Base-by-base conservation (phyloP, 176 grass and related monocot genomes). In the Secale cereale region DNA sequence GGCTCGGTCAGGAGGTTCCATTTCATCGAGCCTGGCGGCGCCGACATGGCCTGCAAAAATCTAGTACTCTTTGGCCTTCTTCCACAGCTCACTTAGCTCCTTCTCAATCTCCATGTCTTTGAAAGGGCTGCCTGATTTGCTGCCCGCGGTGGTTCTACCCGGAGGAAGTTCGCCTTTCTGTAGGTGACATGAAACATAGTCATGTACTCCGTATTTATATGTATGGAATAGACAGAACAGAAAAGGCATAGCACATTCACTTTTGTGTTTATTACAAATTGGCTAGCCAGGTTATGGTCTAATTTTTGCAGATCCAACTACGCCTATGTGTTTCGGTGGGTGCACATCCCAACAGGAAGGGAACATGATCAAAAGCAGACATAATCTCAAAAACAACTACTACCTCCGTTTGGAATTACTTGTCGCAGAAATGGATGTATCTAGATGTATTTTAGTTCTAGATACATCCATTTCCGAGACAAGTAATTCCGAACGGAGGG, bases 121-220 rank as follows among this genome's bases (percentile, higher is more conserved):
- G 45, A 95, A 98, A 83, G 85, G 74, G 37, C 85, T 83, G 15
- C 86, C 64, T 9, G 90, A 86, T 31, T 70, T 94, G 77, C 83
- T 90, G 56, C n/a, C n/a, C n/a, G 67, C 61, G 70, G 85, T 22
- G 50, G 87, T 33, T 92, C 96, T 86, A 19, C 93, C 93, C 12
- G 91, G 83, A 70, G 96, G 96, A 65, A 98, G 92, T 78, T 94
- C 93, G 35, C 96, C 96, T 84, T 98, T 98, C 96, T 98, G 83
- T 62, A 83, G 30, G 25, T 59, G 31, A 23, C 45, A 83, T 36
- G 39, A 32, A 70, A 65, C 52, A 10, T 14, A 64, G 39, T 64
- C 59, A 30, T 41, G 25, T 32, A 41, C n/a, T n/a, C n/a, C n/a
- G n/a, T n/a, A n/a, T n/a, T n/a, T n/a, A n/a, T n/a, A n/a, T n/a